phyloP scores from a whole-genome alignment of 2,329 filamentous ascomycete species.

The Dactylellina cionopaga region DNA sequence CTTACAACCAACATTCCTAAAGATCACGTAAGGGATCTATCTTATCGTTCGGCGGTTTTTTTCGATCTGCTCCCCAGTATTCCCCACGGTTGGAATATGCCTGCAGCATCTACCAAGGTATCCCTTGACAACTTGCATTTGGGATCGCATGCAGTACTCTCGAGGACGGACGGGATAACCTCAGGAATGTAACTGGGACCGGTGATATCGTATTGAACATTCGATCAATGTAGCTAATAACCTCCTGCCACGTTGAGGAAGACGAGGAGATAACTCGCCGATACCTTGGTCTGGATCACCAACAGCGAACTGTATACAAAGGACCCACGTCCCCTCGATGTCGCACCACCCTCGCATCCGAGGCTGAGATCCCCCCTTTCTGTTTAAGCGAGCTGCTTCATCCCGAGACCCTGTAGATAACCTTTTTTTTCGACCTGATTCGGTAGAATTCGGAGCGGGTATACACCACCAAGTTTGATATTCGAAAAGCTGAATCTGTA shows the following conservation, averaged over 20 bases:
- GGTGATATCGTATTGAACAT: slow-evolving; percentile 9
- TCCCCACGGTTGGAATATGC: slow-evolving; percentile 1
- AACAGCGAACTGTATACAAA: not conserved
- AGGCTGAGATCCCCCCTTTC: slow-evolving; percentile 2
- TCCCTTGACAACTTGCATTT: slow-evolving; percentile 2
- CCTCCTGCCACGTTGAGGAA: slow-evolving; percentile 38
- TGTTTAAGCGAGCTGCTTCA: slow-evolving; percentile 21
- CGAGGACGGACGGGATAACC: slow-evolving; percentile 6
- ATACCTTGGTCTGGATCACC: slow-evolving; percentile 10
- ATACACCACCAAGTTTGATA: no score
- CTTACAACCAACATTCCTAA: slow-evolving; percentile 20
- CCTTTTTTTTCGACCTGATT: not conserved
- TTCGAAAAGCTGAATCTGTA: no score
- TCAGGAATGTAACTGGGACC: slow-evolving; percentile 18
- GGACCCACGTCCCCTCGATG: not conserved
- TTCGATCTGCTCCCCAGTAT: slow-evolving; percentile 6
- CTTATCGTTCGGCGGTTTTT: slow-evolving; percentile 7
- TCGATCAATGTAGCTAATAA: slow-evolving; percentile 36
- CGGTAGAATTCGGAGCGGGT: slow-evolving; percentile 9
- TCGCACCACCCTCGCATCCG: slow-evolving; percentile 15
- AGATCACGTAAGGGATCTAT: slow-evolving; percentile 19
- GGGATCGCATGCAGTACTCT: not conserved
- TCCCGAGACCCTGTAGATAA: slow-evolving; percentile 6
- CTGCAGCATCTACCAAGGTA: slow-evolving; percentile 10
- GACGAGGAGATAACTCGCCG: slow-evolving; percentile 4